phyloP scores from a whole-genome alignment of 208 protist species.

The Trichomonas gallinae region DNA sequence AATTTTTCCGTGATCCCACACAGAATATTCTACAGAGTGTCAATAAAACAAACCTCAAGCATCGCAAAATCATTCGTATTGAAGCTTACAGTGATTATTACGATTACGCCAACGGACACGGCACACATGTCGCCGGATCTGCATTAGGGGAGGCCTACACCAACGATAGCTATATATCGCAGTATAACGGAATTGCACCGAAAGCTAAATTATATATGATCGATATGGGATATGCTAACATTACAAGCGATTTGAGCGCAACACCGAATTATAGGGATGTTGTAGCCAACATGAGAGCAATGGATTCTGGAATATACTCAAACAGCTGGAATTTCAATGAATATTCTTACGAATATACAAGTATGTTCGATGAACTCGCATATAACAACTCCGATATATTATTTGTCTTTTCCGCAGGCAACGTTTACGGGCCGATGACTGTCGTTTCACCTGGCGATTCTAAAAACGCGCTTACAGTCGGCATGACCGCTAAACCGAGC shows the following conservation, averaged over 20 bases:
- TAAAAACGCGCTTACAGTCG: not conserved
- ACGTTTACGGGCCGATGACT: not conserved
- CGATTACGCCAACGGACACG: not conserved
- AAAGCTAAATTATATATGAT: not conserved
- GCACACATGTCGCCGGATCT: not conserved
- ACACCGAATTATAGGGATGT: not conserved
- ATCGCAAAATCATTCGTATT: not conserved
- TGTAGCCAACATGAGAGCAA: too few species aligned
- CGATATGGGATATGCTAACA: not conserved
- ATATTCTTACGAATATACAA: not conserved
- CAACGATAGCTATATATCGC: too few species aligned
- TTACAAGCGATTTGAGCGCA: not conserved
- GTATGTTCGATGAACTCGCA: not conserved
- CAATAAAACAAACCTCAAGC: not conserved
- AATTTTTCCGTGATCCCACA: not conserved
- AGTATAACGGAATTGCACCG: not conserved
- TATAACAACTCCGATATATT: not conserved
- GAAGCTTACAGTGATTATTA: not conserved
- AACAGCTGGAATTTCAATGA: not conserved
- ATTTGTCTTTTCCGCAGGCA: not conserved
- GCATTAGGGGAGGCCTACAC: not conserved
- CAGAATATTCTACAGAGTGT: not conserved
- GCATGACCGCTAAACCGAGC: not conserved
- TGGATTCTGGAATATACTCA: not conserved
- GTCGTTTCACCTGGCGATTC: not conserved